These are phyloP conservation scores for Chaetomium sp. DNA, from an alignment of 2,329 filamentous ascomycete species.

Conservation along the genomic window DNA sequence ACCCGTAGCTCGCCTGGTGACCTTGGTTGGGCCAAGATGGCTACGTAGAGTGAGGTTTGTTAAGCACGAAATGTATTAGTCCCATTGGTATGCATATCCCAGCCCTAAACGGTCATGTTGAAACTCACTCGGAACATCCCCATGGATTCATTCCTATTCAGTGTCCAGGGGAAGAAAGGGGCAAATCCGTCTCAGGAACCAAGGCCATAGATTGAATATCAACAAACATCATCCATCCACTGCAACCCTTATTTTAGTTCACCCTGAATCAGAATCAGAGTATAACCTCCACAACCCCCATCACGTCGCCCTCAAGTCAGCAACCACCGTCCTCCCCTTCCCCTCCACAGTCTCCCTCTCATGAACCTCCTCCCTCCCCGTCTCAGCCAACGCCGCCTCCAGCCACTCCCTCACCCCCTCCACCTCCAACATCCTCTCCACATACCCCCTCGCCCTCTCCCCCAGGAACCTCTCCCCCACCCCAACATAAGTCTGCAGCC, in stretches of 20 bases:
- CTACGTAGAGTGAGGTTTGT: not conserved
- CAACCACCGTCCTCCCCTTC: slow-evolving; percentile 33
- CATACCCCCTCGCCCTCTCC: slow-evolving; percentile 40
- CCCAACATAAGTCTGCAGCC: slow-evolving; percentile 44
- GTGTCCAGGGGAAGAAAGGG: not conserved
- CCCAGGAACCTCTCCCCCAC: slow-evolving; percentile 35
- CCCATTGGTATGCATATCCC: not conserved
- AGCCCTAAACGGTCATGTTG: not conserved
- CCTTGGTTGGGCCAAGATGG: no score
- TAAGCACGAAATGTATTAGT: not conserved
- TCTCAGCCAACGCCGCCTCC: slow-evolving; percentile 43
- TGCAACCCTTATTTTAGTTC: no score
- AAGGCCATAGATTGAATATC: not conserved
- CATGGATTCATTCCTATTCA: not conserved
- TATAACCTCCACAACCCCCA: not conserved
- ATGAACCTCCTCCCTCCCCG: slow-evolving; percentile 42
- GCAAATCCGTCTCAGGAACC: no score
- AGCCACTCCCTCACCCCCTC: slow-evolving; percentile 45
- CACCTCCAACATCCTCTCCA: slow-evolving; percentile 41
- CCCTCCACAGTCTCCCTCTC: slow-evolving; percentile 43
- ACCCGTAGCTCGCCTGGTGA: not conserved
- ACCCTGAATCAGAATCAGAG: not conserved
- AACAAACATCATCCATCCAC: not conserved
- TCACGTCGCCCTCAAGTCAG: slow-evolving; percentile 27
- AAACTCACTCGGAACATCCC: not conserved